phyloP scores from a whole-genome alignment of 495 filamentous ascomycete genomes.

The Penicillium diatomitis region DNA sequence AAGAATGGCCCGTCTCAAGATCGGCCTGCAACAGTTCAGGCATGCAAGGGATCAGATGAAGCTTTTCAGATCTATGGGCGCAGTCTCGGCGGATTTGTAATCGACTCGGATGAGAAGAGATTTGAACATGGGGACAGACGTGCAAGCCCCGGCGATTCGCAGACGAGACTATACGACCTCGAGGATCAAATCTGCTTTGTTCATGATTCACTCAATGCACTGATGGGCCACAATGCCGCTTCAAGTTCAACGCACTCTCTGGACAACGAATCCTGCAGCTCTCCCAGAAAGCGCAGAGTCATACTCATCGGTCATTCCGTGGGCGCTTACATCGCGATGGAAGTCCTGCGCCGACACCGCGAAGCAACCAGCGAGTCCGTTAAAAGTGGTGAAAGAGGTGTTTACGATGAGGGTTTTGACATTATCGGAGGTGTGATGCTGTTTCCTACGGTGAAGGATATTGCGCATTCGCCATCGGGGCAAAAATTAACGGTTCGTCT shows the following conservation, averaged over 20 bases:
- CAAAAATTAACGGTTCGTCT: conserved; percentile 41
- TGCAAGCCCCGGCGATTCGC: background rate
- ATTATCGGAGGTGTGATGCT: conserved; percentile 56
- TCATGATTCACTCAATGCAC: conserved; percentile 21
- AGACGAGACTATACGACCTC: conserved; percentile 27
- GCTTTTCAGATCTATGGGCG: conserved; percentile 51
- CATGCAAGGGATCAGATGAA: background rate
- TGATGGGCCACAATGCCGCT: conserved; percentile 3
- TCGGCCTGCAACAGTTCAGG: background rate
- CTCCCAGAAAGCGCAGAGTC: conserved; percentile 34
- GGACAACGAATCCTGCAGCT: background rate
- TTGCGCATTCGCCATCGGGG: conserved; percentile 57
- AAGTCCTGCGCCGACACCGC: conserved; percentile 51
- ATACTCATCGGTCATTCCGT: conserved; percentile 81
- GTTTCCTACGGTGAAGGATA: conserved; percentile 71
- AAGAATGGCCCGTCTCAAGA: background rate
- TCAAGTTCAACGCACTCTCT: too few species aligned
- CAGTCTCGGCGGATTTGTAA: conserved; percentile 65
- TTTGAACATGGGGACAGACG: background rate
- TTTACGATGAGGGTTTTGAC: conserved; percentile 24
- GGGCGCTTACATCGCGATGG: conserved; percentile 68
- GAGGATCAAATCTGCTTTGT: conserved; percentile 53
- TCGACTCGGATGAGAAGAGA: conserved; percentile 15
- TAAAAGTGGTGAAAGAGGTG: background rate
- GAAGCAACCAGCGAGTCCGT: conserved; percentile 5